Conservation (phyloP, 2,329 filamentous ascomycete genomes). For the Aspergillus tubingensis region DNA sequence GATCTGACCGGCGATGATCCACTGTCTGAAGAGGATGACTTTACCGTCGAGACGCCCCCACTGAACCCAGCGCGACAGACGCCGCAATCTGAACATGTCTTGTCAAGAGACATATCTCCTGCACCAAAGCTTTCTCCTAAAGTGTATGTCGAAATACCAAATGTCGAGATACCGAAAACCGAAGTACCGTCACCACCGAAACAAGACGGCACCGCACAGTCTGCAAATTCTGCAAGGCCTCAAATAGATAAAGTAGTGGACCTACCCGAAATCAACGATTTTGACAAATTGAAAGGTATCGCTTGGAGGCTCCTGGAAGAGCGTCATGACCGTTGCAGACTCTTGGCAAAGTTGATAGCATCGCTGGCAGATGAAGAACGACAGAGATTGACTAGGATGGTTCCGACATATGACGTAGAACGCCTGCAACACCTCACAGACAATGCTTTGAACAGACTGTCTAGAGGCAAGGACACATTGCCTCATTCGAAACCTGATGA, state of each 20-base stretch:
- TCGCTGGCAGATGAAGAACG: constrained; percentile 25
- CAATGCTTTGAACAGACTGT: constrained; percentile 21
- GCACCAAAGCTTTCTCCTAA: constrained; percentile 12
- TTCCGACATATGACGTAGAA: constrained; percentile 17
- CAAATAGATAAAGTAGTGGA: not conserved
- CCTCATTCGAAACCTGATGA: constrained; percentile 7
- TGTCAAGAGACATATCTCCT: constrained; percentile 19
- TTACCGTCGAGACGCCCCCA: constrained; percentile 39
- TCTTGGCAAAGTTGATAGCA: constrained; percentile 36
- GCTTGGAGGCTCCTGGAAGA: constrained; percentile 39
- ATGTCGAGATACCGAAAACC: no score
- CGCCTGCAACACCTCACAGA: constrained; percentile 17
- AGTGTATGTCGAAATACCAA: constrained; percentile 11
- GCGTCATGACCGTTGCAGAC: constrained; percentile 38
- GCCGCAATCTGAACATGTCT: constrained; percentile 9
- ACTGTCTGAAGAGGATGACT: constrained; percentile 18
- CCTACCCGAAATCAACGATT: constrained; percentile 26
- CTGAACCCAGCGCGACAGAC: constrained; percentile 30
- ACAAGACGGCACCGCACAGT: not conserved
- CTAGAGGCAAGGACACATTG: constrained; percentile 7
- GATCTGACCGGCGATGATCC: constrained; percentile 38
- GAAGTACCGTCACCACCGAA: not conserved
- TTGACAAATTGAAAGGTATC: constrained; percentile 34
- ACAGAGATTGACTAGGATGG: constrained; percentile 10
- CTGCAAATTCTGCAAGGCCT: not conserved